Conservation (phyloP, 1,284 basidiomycete genomes). For the Grifola frondosa region DNA sequence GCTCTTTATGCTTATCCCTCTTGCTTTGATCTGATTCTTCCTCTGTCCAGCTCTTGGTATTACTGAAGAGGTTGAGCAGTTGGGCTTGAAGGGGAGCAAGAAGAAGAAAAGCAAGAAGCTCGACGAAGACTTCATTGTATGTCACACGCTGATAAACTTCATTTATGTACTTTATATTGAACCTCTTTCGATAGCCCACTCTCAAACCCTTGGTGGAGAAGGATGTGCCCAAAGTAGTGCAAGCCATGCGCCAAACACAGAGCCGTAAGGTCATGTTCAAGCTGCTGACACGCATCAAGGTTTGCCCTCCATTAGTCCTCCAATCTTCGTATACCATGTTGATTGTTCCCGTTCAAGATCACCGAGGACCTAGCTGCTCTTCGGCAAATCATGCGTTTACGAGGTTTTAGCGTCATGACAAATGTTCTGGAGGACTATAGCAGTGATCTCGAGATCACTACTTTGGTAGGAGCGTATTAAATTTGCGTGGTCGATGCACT, state of each 20-base stretch:
- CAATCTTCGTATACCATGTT: background rate
- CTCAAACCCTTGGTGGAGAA: conserved; percentile 75
- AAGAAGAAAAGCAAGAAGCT: conserved; percentile 92
- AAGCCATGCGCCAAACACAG: conserved; percentile 87
- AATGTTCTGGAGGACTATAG: conserved; percentile 83
- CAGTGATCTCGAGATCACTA: conserved; percentile 71
- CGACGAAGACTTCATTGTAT: conserved; percentile 89
- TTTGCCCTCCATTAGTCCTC: conserved; percentile 27
- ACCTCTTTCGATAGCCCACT: conserved; percentile 46
- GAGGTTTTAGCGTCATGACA: conserved; percentile 92
- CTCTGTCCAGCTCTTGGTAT: conserved; percentile 83
- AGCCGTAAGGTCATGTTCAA: conserved; percentile 84
- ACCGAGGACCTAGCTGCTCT: conserved; percentile 82
- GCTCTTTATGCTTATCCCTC: conserved; percentile 20
- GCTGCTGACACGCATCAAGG: conserved; percentile 85
- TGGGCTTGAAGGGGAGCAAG: conserved; percentile 83
- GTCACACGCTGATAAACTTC: conserved; percentile 23
- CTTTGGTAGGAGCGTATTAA: conserved; percentile 47
- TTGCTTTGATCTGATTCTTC: conserved; percentile 3
- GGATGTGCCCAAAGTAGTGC: conserved; percentile 89
- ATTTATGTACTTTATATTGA: background rate
- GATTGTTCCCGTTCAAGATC: conserved; percentile 49
- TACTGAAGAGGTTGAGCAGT: conserved; percentile 82
- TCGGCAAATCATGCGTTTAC: conserved; percentile 87
- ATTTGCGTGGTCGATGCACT: too few relatives aligned